Conservation (phyloP, 495 filamentous ascomycete species). For the Daldinia loculata region DNA sequence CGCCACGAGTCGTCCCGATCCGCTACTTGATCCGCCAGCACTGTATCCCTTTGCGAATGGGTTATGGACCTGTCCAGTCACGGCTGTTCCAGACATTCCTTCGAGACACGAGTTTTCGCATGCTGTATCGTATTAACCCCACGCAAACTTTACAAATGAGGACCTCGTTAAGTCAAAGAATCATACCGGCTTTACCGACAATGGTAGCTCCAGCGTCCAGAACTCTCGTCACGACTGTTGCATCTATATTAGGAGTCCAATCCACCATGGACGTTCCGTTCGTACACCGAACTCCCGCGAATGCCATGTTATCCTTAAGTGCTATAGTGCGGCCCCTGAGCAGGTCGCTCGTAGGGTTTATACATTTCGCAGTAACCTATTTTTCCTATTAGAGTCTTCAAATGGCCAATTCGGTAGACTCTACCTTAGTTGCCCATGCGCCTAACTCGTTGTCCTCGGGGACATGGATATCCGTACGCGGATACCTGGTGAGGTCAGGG, state of each 20-base stretch:
- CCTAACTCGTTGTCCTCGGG: slow-evolving; percentile 42
- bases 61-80: slow-evolving; percentile 62
- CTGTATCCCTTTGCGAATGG: slow-evolving; percentile 60
- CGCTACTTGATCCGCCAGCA: slow-evolving; percentile 65
- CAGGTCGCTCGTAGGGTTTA: slow-evolving; percentile 41
- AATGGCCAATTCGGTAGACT: not conserved
- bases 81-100: slow-evolving; percentile 53
- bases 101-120: slow-evolving; percentile 61
- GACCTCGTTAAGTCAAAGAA: not conserved
- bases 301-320: slow-evolving; percentile 52
- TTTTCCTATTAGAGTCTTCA: slow-evolving; percentile 7
- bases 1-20: slow-evolving; percentile 64
- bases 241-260: slow-evolving; percentile 50
- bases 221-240: slow-evolving; percentile 48
- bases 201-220: slow-evolving; percentile 50
- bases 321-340: slow-evolving; percentile 48
- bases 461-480: slow-evolving; percentile 42
- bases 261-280: slow-evolving; percentile 51
- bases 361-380: slow-evolving; percentile 43
- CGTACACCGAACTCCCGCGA: slow-evolving; percentile 50
- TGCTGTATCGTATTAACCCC: slow-evolving; percentile 19
- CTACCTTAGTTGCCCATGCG: slow-evolving; percentile 46
- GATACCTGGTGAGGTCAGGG: slow-evolving; percentile 42
- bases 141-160: not conserved
- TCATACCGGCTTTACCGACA: slow-evolving; percentile 48